Conservation (phyloP, 1,139 yeast genomes). For the Arxiozyma heterogenica region DNA sequence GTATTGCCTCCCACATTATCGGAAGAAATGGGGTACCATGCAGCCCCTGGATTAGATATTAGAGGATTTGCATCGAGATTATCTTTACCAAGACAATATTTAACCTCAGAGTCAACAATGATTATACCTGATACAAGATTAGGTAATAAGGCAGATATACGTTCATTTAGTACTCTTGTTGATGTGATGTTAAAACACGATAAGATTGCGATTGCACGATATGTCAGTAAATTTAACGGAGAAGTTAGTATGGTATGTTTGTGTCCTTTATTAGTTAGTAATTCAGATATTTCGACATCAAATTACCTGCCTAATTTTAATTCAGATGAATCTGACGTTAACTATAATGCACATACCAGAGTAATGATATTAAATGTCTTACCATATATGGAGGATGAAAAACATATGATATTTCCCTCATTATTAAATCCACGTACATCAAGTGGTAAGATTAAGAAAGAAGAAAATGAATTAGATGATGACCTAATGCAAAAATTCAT, state of each 20-base stretch:
- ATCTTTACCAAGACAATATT: conserved; percentile 48
- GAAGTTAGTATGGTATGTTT: conserved; percentile 48
- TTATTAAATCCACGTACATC: conserved; percentile 35
- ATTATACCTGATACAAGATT: conserved; percentile 40
- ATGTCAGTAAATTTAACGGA: conserved; percentile 41
- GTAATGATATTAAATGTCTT: conserved; percentile 39
- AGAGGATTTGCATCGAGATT: conserved; percentile 47
- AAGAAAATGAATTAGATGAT: conserved; percentile 18
- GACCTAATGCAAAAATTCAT: conserved; percentile 20
- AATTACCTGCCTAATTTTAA: no score
- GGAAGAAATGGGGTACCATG: conserved; percentile 34
- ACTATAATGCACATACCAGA: conserved; percentile 7
- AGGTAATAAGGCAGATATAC: conserved; percentile 34
- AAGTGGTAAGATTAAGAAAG: conserved; percentile 29
- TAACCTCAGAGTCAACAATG: conserved; percentile 50
- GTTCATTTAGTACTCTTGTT: conserved; percentile 46
- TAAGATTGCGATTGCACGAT: conserved; percentile 52
- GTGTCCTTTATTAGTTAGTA: conserved; percentile 39
- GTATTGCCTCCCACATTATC: conserved; percentile 41
- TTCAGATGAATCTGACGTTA: conserved; percentile 3
- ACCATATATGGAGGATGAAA: conserved; percentile 77
- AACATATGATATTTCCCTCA: conserved; percentile 51
- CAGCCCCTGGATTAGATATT: conserved; percentile 49
- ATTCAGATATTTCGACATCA: conserved; percentile 9
- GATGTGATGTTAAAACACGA: conserved; percentile 43